phyloP scores from a whole-genome alignment of 1,284 basidiomycete genomes.

The Grifola frondosa region DNA sequence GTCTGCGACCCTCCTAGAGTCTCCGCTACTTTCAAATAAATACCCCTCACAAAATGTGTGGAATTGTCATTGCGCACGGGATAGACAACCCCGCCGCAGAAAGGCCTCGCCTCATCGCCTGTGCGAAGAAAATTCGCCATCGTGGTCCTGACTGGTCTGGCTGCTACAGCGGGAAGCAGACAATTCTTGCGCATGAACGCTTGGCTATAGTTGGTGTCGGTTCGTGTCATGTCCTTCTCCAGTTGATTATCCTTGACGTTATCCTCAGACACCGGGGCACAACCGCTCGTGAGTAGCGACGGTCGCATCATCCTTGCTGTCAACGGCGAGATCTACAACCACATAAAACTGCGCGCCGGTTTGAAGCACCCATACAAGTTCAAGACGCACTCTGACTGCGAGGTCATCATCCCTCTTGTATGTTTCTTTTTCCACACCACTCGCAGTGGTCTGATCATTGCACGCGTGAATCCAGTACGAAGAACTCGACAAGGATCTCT shows the following conservation, averaged over 20 bases:
- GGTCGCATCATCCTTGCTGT: constrained; percentile 87
- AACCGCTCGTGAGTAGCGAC: constrained; percentile 90
- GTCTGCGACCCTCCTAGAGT: background rate
- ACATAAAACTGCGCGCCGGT: constrained; percentile 76
- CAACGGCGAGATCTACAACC: constrained; percentile 99
- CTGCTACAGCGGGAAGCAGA: constrained; percentile 81
- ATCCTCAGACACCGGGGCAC: constrained; percentile 87
- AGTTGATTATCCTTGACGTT: background rate
- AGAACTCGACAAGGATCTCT: constrained; percentile 77
- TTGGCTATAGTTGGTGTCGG: constrained; percentile 98
- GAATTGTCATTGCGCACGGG: constrained; percentile 84
- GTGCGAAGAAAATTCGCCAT: constrained; percentile 88
- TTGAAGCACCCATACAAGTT: constrained; percentile 73
- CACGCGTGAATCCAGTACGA: constrained; percentile 60
- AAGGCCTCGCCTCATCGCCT: constrained; percentile 75
- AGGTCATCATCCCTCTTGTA: constrained; percentile 93
- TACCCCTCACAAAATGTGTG: constrained; percentile 67
- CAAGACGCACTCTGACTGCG: constrained; percentile 99
- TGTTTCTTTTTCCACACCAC: constrained; percentile 25
- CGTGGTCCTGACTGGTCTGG: constrained; percentile 98
- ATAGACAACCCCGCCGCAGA: constrained; percentile 69
- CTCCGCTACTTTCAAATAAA: background rate
- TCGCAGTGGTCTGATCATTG: background rate
- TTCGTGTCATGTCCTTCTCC: constrained; percentile 43
- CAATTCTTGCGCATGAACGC: constrained; percentile 86